A percentile compares a stretch with the other conserved stretches of the same genome.
These are phyloP conservation scores for Wallacemonas rigidus DNA, from an alignment of 208 protist genomes.

Conservation along the genomic window DNA sequence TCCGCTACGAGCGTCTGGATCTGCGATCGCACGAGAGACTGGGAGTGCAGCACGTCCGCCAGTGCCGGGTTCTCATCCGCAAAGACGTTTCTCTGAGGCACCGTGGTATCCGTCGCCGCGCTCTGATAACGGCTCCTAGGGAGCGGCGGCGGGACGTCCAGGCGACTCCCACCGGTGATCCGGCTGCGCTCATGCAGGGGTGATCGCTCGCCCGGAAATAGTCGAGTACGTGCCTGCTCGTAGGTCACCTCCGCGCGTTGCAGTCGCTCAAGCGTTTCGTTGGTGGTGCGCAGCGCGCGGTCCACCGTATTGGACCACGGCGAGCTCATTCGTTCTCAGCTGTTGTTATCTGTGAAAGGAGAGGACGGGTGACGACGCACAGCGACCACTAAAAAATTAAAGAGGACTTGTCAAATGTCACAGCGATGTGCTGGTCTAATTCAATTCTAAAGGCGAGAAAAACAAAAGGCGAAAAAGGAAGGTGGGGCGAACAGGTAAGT, in stretches of 20 bases:
- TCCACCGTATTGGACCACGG: slow-evolving; percentile 37
- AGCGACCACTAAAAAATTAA: too few relatives aligned
- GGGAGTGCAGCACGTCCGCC: not conserved
- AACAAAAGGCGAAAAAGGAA: too few relatives aligned
- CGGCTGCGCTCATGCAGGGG: not conserved
- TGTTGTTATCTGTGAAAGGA: not conserved
- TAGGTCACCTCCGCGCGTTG: slow-evolving; percentile 22
- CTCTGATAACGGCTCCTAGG: slow-evolving; percentile 32
- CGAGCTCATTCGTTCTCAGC: slow-evolving; percentile 13
- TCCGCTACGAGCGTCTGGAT: slow-evolving; percentile 58
- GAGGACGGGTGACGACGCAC: not conserved
- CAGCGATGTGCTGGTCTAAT: too few relatives aligned
- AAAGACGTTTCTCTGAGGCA: not conserved
- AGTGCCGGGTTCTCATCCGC: not conserved
- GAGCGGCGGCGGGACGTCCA: slow-evolving; percentile 36
- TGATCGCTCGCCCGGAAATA: slow-evolving; percentile 10
- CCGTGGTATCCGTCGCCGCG: not conserved
- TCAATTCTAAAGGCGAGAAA: too few relatives aligned
- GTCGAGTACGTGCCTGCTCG: slow-evolving; percentile 11
- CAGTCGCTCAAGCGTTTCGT: slow-evolving; percentile 51
- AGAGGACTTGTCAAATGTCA: too few relatives aligned
- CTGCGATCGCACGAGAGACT: slow-evolving; percentile 40
- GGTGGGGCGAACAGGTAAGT: too few relatives aligned
- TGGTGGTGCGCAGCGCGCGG: slow-evolving; percentile 50
- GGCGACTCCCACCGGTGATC: slow-evolving; percentile 8